A percentile compares a stretch with the other conserved stretches of the same genome.
These are phyloP conservation scores for Tilletia horrida DNA, from an alignment of 1,284 basidiomycete genomes.

Conservation along the genomic window DNA sequence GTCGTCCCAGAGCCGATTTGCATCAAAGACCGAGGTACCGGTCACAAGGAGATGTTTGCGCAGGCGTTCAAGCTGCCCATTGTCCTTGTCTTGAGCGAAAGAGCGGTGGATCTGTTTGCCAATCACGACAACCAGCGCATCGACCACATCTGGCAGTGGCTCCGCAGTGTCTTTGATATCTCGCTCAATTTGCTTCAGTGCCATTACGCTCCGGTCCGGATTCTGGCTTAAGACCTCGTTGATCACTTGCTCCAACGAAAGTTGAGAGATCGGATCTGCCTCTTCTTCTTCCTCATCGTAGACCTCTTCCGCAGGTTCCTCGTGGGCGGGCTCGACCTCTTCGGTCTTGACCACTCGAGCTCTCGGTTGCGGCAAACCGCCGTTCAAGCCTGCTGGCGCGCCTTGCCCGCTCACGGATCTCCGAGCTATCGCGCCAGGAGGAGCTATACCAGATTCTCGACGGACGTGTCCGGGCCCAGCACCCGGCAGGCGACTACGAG, in stretches of 20 bases:
- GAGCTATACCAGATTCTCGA: constrained; percentile 29
- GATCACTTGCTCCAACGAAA: constrained; percentile 40
- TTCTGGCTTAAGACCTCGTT: constrained; percentile 72
- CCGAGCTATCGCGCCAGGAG: constrained; percentile 16
- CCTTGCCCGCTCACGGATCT: background rate
- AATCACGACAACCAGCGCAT: constrained; percentile 60
- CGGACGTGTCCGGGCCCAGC: constrained; percentile 21
- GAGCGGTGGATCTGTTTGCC: constrained; percentile 40
- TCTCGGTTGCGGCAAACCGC: background rate
- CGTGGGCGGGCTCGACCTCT: constrained; percentile 16
- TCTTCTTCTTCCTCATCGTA: constrained; percentile 31
- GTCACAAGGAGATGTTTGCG: constrained; percentile 47
- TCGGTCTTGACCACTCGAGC: background rate
- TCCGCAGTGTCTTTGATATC: constrained; percentile 37
- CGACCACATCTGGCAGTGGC: constrained; percentile 51
- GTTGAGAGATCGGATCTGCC: constrained; percentile 15
- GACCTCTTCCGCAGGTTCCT: constrained; percentile 15
- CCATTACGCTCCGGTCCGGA: constrained; percentile 79
- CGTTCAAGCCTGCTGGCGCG: background rate
- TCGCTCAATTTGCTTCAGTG: constrained; percentile 69
- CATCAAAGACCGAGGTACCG: constrained; percentile 39
- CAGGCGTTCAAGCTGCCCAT: constrained; percentile 30
- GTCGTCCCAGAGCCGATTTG: constrained; percentile 35
- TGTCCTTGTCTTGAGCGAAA: constrained; percentile 30
- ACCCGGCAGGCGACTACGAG: constrained; percentile 27